phyloP scores from a whole-genome alignment of 139 green algal species.

The Chlorella sp. region DNA sequence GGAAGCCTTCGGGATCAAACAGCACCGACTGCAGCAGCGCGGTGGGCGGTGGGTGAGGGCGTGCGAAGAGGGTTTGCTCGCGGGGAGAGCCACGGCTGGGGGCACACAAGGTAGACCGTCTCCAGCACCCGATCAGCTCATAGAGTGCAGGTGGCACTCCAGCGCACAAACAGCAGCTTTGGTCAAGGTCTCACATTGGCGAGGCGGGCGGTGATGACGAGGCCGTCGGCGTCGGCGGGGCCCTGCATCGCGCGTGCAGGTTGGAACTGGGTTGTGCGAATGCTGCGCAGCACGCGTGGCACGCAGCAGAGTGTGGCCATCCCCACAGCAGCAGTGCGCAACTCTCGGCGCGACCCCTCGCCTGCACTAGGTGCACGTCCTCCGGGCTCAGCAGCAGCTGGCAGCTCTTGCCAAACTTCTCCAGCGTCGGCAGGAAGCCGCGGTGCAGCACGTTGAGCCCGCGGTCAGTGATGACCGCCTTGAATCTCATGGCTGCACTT shows the following conservation, averaged over 20 bases:
- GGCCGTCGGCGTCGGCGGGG: conserved; percentile 63
- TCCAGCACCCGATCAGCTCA: too few relatives aligned
- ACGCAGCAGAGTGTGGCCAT: too few relatives aligned
- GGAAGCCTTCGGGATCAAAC: conserved; percentile 58
- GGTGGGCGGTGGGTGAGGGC: background rate
- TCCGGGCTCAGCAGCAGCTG: conserved; percentile 63
- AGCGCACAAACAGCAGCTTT: background rate
- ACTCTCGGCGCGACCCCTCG: too few relatives aligned
- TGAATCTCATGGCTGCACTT: conserved; percentile 66
- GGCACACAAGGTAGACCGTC: too few relatives aligned
- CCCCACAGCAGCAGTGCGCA: too few relatives aligned
- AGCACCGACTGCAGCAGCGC: conserved; percentile 56
- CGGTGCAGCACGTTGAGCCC: conserved; percentile 57
- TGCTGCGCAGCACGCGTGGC: too few relatives aligned
- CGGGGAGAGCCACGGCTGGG: background rate
- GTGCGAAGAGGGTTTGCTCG: background rate
- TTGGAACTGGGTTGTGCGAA: too few relatives aligned
- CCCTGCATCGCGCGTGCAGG: too few relatives aligned
- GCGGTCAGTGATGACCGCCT: conserved; percentile 55
- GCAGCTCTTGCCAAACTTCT: conserved; percentile 82
- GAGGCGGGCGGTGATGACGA: conserved; percentile 63
- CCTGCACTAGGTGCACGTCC: conserved; percentile 66
- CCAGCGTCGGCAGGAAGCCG: conserved; percentile 71
- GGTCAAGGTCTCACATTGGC: conserved; percentile 17
- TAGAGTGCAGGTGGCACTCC: too few relatives aligned